These are phyloP conservation scores for Xylaria palmicola DNA, from an alignment of 495 filamentous ascomycete species.

Conservation along the genomic window DNA sequence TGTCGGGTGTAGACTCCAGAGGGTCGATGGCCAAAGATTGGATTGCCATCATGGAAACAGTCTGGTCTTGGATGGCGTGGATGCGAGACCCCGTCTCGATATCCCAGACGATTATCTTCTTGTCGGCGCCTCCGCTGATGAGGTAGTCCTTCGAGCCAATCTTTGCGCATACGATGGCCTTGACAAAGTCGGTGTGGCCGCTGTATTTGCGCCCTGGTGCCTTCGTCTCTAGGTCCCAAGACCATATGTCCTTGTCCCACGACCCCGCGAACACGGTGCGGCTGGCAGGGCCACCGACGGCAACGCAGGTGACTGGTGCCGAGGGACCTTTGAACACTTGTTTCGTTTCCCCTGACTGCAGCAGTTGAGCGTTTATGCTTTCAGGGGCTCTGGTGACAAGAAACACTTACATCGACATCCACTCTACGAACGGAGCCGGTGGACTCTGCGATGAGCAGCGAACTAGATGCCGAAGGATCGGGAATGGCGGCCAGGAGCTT, in stretches of 20 bases:
- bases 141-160: conserved; percentile 62
- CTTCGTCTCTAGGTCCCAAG: conserved; percentile 65
- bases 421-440: conserved; percentile 73
- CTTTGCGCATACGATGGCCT: conserved; percentile 60
- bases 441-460: conserved; percentile 78
- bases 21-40: conserved; percentile 75
- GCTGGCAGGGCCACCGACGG: conserved; percentile 57
- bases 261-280: conserved; percentile 76
- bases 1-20: conserved; percentile 41
- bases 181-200: conserved; percentile 91
- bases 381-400: not conserved
- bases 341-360: conserved; percentile 33
- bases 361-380: not conserved
- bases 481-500: conserved; percentile 78
- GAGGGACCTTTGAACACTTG: conserved; percentile 68
- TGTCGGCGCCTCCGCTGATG: conserved; percentile 84
- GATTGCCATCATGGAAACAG: conserved; percentile 70
- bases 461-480: conserved; percentile 61
- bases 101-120: conserved; percentile 82
- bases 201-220: conserved; percentile 56
- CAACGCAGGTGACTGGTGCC: conserved; percentile 76
- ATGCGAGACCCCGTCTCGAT: conserved; percentile 62
- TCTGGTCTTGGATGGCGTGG: conserved; percentile 64
- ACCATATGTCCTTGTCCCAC: conserved; percentile 91
- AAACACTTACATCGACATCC: conserved; percentile 67